Conservation (phyloP, 495 filamentous ascomycete species). For the Xylaria flabelliformis region DNA sequence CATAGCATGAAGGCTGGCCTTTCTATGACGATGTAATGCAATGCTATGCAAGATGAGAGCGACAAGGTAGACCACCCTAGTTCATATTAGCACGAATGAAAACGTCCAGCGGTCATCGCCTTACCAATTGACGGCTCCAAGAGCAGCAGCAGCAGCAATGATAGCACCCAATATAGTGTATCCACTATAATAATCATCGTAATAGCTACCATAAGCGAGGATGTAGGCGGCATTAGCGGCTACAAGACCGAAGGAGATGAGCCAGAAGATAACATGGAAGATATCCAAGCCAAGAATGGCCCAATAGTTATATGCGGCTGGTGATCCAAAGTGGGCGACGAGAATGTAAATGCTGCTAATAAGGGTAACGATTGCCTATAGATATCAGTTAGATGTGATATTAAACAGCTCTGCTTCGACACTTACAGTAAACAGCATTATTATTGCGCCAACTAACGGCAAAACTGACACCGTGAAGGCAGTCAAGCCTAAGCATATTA, state of each 20-base stretch:
- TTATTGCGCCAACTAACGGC: slow-evolving; percentile 38
- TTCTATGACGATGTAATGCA: slow-evolving; percentile 53
- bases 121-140: slow-evolving; percentile 55
- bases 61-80: slow-evolving; percentile 48
- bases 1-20: slow-evolving; percentile 47
- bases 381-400: slow-evolving; percentile 18
- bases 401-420: not conserved
- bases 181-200: slow-evolving; percentile 32
- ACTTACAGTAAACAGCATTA: slow-evolving; percentile 53
- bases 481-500: slow-evolving; percentile 70
- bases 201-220: slow-evolving; percentile 18
- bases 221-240: slow-evolving; percentile 43
- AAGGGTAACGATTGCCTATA: slow-evolving; percentile 49
- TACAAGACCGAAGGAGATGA: slow-evolving; percentile 50
- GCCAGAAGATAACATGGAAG: slow-evolving; percentile 53
- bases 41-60: slow-evolving; percentile 49
- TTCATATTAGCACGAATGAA: not conserved
- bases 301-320: slow-evolving; percentile 57
- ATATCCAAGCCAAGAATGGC: slow-evolving; percentile 54
- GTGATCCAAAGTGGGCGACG: slow-evolving; percentile 39
- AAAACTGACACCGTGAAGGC: slow-evolving; percentile 61
- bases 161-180: slow-evolving; percentile 31
- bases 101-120: slow-evolving; percentile 19
- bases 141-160: slow-evolving; percentile 39
- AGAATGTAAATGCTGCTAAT: slow-evolving; percentile 51